Conservation (phyloP, 176 grass and related monocot genomes). For the Zizania latifolia region DNA sequence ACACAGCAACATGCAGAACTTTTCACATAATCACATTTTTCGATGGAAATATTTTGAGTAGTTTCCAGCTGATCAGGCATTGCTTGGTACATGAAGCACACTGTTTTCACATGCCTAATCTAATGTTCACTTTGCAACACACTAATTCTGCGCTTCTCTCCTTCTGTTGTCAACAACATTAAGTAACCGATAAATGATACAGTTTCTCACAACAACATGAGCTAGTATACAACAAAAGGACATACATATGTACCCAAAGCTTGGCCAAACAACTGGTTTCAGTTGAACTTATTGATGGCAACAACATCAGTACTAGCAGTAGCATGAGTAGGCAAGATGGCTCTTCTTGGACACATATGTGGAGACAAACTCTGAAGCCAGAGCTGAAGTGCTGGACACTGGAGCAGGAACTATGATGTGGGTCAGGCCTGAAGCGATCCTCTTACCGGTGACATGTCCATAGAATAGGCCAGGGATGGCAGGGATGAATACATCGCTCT, state of each 20-base stretch:
- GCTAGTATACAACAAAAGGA: slow-evolving; percentile 14
- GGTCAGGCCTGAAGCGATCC: slow-evolving; percentile 59
- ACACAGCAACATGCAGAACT: not conserved
- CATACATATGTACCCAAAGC: slow-evolving; percentile 33
- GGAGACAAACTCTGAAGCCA: slow-evolving; percentile 52
- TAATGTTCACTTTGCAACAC: not conserved
- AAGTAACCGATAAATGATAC: not conserved
- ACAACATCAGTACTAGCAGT: slow-evolving; percentile 33
- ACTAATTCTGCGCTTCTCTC: not conserved
- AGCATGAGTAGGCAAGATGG: slow-evolving; percentile 68
- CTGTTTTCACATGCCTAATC: not conserved
- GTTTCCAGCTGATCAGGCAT: not conserved
- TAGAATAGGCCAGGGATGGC: slow-evolving; percentile 78
- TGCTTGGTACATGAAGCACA: not conserved
- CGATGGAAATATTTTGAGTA: not conserved
- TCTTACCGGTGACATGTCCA: slow-evolving; percentile 66
- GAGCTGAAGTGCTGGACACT: slow-evolving; percentile 10
- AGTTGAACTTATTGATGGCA: slow-evolving; percentile 28
- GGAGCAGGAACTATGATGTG: slow-evolving; percentile 57
- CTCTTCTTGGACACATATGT: slow-evolving; percentile 62
- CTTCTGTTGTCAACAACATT: not conserved
- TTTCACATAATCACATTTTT: not conserved
- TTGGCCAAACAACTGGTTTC: slow-evolving; percentile 12
- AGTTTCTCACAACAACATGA: slow-evolving; percentile 12
- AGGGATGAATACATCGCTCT: slow-evolving; percentile 65